These are phyloP conservation scores for Monilinia aucupariae DNA, from an alignment of 2,329 filamentous ascomycete species.

Conservation along the genomic window DNA sequence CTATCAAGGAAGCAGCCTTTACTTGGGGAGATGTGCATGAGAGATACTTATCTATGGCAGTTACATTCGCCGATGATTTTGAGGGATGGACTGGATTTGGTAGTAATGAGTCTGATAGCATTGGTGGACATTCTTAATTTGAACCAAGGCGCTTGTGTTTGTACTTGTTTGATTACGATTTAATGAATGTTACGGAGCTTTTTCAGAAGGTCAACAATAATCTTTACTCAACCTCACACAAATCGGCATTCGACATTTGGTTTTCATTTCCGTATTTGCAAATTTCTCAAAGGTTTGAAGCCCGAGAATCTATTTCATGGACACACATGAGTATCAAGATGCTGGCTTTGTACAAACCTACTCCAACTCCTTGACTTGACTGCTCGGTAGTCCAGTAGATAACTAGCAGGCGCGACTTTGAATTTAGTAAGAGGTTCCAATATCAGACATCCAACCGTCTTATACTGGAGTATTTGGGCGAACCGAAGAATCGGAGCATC, in stretches of 20 bases:
- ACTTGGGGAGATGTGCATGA: conserved; percentile 69
- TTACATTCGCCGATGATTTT: conserved; percentile 70
- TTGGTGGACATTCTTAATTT: not conserved
- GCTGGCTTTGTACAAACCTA: no score
- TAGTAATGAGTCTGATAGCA: not conserved
- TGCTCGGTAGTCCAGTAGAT: no score
- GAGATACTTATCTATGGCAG: conserved; percentile 61
- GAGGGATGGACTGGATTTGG: conserved; percentile 52
- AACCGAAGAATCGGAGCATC: no score
- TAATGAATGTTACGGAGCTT: not conserved
- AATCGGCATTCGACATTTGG: not conserved
- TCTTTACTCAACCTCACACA: not conserved
- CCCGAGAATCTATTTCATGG: not conserved
- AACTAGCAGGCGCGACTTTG: no score
- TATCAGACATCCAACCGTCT: no score
- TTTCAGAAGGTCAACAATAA: not conserved
- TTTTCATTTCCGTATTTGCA: not conserved
- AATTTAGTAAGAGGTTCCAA: no score
- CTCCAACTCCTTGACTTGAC: no score
- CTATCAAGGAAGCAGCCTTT: conserved; percentile 66
- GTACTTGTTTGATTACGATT: not conserved
- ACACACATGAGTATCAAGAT: no score
- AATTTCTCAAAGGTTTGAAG: not conserved
- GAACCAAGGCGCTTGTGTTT: not conserved
- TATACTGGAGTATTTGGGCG: no score